phyloP scores from a whole-genome alignment of 495 filamentous ascomycete species.

The Penicillium maclennaniae region DNA sequence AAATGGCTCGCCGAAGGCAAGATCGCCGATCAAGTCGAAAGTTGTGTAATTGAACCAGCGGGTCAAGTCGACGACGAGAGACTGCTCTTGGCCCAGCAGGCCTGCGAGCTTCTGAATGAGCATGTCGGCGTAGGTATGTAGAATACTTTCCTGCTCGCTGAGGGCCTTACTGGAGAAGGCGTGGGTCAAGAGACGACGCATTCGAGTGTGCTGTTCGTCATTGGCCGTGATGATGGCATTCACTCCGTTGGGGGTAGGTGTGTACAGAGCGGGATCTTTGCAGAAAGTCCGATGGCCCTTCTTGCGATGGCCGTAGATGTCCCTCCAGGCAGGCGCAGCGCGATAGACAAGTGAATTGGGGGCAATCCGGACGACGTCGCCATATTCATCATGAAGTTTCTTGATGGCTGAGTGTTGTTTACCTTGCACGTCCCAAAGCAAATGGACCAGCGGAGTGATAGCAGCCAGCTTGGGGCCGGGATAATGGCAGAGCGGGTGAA shows the following conservation, averaged over 20 bases:
- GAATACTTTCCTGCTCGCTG: constrained; percentile 43
- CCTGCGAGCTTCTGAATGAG: constrained; percentile 24
- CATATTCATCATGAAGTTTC: constrained; percentile 49
- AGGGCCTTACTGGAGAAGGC: constrained; percentile 50
- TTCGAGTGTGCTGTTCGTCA: constrained; percentile 41
- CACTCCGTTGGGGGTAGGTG: constrained; percentile 22
- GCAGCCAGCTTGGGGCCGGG: constrained; percentile 20
- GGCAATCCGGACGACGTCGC: constrained; percentile 50
- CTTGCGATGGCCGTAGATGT: constrained; percentile 52
- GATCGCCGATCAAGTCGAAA: constrained; percentile 48
- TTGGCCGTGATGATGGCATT: constrained; percentile 35
- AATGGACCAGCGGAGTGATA: constrained; percentile 13
- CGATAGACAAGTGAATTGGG: constrained; percentile 52
- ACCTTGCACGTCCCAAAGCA: constrained; percentile 20
- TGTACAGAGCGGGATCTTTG: constrained; percentile 34
- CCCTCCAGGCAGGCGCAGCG: constrained; percentile 50
- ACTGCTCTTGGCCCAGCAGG: constrained; percentile 23
- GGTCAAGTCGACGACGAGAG: constrained; percentile 27
- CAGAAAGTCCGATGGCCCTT: constrained; percentile 27
- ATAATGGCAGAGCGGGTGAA: constrained; percentile 16
- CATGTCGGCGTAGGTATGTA: constrained; percentile 39
- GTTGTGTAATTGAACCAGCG: constrained; percentile 41
- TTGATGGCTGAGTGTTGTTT: constrained; percentile 26
- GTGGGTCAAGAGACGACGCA: constrained; percentile 43
- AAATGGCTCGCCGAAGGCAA: constrained; percentile 45